Evolutionary conservation across 257 asterid genomes (phyloP), one percentile per base, ranked within the genome.

Genomic region (Solanum pinnatisectum): DNA sequence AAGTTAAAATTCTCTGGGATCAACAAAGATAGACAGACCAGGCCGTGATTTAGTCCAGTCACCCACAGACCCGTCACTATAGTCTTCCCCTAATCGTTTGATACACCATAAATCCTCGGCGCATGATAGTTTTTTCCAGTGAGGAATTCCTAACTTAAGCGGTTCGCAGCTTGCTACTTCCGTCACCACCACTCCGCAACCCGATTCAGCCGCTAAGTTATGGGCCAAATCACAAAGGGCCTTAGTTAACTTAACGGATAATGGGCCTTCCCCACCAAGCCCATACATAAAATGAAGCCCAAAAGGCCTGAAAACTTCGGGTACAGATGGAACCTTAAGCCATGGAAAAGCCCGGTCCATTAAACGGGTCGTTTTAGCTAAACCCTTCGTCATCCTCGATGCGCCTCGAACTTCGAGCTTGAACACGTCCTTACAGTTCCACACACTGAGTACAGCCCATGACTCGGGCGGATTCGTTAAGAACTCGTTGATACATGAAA

Each of bases 31-130:
- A 60, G 98, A 95, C 68, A 60, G 67, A 68, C 94, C 96, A 87
- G 96, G 95, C 56, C 90, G 93, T 56, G 98, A 94, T 89, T 95
- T 95, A 0, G 98, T 95, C 99, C 99, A 96, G 91, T 96, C 99
- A 88, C 97, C 99, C 11, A 92, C 92, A 20, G 92, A 70, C 35
- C 94, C 96, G 89, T 96, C 99, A 85, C 96, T 93, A 83, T 91
- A 94, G 89, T 90, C 95, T 63, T 93, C 98, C 90, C 94, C 94
- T 35, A 95, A 71, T 71, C 96, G 92, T 90, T 95, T 95, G 2
- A 96, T 94, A 89, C 99, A 96, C 99, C 99, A 96, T 25, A 96
- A 76, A 32, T 95, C 99, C 91, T 94, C 98, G 37, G 92, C 93
- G 94, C 98, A 94, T 78, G 99, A 96, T 77, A 96, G 89, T 37